phyloP scores from a whole-genome alignment of 2,329 filamentous ascomycete genomes.

The Arthrobotrys pseudoclavata region DNA sequence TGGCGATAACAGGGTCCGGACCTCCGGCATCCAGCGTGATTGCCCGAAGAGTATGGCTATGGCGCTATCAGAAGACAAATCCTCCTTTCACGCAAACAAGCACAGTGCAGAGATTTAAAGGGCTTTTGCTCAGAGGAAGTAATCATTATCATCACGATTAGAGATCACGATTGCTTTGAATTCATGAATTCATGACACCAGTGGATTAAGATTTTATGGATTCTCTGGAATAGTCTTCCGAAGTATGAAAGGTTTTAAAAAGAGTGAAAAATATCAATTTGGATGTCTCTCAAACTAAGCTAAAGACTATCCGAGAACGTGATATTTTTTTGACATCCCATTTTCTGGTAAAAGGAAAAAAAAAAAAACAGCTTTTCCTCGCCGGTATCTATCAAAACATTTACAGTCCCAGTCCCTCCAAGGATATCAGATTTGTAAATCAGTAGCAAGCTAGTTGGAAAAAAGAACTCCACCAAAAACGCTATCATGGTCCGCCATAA shows the following conservation, averaged over 20 bases:
- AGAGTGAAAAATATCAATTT: constrained; percentile 22
- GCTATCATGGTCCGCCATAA: constrained; percentile 38
- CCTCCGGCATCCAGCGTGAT: constrained; percentile 15
- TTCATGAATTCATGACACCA: no score
- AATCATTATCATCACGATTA: no score
- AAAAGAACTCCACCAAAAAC: constrained; percentile 33
- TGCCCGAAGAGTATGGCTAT: constrained; percentile 3
- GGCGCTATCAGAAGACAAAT: constrained; percentile 5
- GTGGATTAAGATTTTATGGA: background rate
- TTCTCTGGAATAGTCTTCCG: background rate
- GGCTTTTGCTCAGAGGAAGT: no score
- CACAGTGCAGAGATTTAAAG: background rate
- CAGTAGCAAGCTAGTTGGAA: constrained; percentile 21
- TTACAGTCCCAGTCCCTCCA: constrained; percentile 37
- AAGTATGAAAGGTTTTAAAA: background rate
- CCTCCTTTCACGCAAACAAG: background rate
- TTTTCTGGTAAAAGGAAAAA: constrained; percentile 28
- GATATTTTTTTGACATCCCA: constrained; percentile 54
- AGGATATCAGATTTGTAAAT: constrained; percentile 32
- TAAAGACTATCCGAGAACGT: constrained; percentile 23
- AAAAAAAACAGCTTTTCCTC: constrained; percentile 31
- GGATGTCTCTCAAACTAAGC: constrained; percentile 16
- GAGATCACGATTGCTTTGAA: no score
- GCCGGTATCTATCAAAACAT: constrained; percentile 54
- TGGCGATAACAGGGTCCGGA: constrained; percentile 2